Base-by-base conservation (phyloP, 495 filamentous ascomycete genomes). In the Letharia columbiana region DNA sequence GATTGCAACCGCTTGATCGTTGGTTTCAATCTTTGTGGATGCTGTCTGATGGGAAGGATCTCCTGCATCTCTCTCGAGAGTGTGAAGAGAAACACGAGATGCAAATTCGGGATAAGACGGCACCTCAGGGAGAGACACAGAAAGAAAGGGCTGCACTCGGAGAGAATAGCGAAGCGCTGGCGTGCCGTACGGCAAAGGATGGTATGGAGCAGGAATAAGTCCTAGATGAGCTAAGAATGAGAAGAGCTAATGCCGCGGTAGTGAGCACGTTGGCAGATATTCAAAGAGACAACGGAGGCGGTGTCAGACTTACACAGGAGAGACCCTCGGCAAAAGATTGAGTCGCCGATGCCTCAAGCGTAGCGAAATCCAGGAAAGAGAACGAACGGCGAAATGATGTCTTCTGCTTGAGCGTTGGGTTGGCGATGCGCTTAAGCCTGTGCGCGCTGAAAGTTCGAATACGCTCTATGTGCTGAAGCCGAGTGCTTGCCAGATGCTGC, bases 111-210 rank as follows among this genome's bases (percentile, higher is more conserved):
- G 82, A 64, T 81, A 91, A 0, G 85, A 77, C 0, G 88, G 84
- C n/a, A 92, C 76, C 66, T 87, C 84, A 0, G 91, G 91, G 12
- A 91, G 75, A 31, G 81, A 79, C 50, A 97, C 84, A 8, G 77
- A 71, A 10, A 87, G 77, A 67, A 96, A 97, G 0, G 91, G 91
- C 71, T 91, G 93, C 91, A 96, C 94, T 45, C 94, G 88, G 4
- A 96, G 76, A 68, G 94, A 87, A 75, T 96, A 96, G 9, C 92
- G 86, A 37, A 93, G 76, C 42, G 73, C 73, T 66, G 91, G 84
- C 39, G 79, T 83, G 58, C 86, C 84, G 74, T 94, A 96, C 0
- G 90, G 89, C 2, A 86, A 79, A 0, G 81, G 75, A 8, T 87
- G 84, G 3, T 79, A 73, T 28, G 79, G 73, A 7, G 66, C 69